These are phyloP conservation scores for Elaeagnus macrophylla DNA, from an alignment of 306 rosid species.

Conservation along the genomic window DNA sequence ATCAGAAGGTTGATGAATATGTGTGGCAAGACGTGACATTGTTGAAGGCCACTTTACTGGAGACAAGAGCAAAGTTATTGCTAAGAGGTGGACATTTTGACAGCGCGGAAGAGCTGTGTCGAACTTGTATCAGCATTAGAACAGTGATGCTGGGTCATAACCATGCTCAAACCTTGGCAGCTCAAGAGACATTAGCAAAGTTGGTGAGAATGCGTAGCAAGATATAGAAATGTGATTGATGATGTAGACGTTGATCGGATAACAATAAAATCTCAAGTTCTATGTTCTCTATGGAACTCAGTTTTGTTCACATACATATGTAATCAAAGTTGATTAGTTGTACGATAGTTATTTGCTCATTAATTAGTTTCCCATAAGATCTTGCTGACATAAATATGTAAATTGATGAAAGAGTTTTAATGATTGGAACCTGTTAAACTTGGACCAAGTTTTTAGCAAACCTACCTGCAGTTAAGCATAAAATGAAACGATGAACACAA, in stretches of 20 bases:
- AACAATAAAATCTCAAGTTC: conserved; percentile 5
- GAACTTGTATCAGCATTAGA: conserved; percentile 82
- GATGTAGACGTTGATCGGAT: not conserved
- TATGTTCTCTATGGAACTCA: conserved; percentile 11
- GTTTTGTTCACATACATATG: conserved; percentile 19
- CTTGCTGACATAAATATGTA: not conserved
- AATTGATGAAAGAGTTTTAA: not conserved
- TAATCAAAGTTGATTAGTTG: conserved; percentile 19
- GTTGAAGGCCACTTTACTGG: conserved; percentile 71
- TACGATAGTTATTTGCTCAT: conserved; percentile 6
- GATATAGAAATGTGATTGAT: conserved; percentile 21
- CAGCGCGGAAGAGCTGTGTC: conserved; percentile 64
- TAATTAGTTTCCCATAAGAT: not conserved
- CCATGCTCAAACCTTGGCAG: conserved; percentile 73
- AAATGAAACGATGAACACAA: not conserved
- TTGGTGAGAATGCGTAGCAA: conserved; percentile 77
- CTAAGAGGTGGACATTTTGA: conserved; percentile 71
- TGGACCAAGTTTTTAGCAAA: not conserved
- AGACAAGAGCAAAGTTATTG: conserved; percentile 74
- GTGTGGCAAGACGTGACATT: conserved; percentile 93
- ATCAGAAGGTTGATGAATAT: conserved; percentile 61
- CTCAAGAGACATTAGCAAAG: conserved; percentile 79
- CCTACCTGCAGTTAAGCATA: not conserved
- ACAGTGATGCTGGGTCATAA: conserved; percentile 83
- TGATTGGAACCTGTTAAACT: not conserved